Conservation (phyloP, 805 yeast genomes). For the Nakazawaea siamensis region DNA sequence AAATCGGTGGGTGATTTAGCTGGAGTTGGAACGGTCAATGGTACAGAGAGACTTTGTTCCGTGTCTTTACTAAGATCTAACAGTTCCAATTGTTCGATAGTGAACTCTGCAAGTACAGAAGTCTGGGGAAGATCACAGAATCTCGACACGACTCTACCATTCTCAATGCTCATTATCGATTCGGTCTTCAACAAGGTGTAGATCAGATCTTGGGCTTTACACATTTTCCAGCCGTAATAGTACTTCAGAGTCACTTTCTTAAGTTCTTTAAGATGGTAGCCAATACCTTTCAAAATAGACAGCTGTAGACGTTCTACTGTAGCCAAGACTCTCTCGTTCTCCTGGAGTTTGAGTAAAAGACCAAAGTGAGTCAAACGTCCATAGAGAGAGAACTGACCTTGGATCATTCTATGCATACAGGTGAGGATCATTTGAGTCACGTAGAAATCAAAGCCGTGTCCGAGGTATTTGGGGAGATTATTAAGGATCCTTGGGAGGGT, state of each 20-base stretch:
- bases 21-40: too few species aligned
- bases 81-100: background rate
- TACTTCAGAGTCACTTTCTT: conserved; percentile 9
- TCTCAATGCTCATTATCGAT: background rate
- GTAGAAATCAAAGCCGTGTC: conserved; percentile 30
- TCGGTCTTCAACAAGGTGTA: background rate
- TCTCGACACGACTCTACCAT: conserved; percentile 1
- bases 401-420: conserved; percentile 6
- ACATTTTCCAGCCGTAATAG: conserved; percentile 11
- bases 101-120: background rate
- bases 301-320: background rate
- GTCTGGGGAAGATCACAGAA: conserved; percentile 4
- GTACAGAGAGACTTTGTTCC: too few species aligned
- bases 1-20: background rate
- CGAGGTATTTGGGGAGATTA: conserved; percentile 21
- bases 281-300: conserved; percentile 20
- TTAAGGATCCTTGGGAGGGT: conserved; percentile 11
- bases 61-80: background rate
- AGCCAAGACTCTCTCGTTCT: too few species aligned
- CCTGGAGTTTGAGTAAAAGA: background rate
- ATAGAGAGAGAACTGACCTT: conserved; percentile 12
- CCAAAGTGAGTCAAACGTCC: conserved; percentile 20
- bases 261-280: conserved; percentile 14
- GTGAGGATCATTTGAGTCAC: conserved; percentile 20
- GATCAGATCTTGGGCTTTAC: conserved; percentile 11